A percentile compares a stretch with the other conserved stretches of the same genome.
phyloP scores from a whole-genome alignment of 1,139 yeast species.

The Entelexis paramagnoliae region DNA sequence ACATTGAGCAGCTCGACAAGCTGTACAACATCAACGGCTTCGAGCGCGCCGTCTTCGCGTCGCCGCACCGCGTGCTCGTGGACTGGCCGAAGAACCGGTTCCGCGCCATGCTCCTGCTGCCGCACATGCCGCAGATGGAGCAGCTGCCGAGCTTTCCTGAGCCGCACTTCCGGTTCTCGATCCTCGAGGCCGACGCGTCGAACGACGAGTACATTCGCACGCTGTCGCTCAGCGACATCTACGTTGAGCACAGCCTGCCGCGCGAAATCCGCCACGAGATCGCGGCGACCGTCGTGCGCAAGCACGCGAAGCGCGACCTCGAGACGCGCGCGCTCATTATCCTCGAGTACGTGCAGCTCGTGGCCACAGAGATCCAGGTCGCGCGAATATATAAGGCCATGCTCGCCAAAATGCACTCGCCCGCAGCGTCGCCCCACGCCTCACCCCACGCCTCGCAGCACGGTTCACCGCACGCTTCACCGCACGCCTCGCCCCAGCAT shows the following conservation, averaged over 20 bases:
- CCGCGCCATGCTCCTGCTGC: conserved; percentile 47
- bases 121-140: conserved; percentile 37
- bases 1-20: conserved; percentile 40
- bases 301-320: conserved; percentile 9
- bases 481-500: conserved; percentile 12
- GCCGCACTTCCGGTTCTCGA: conserved; percentile 35
- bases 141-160: conserved; percentile 27
- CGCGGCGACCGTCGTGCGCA: conserved; percentile 31
- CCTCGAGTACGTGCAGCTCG: conserved; percentile 37
- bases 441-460: conserved; percentile 15
- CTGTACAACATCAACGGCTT: conserved; percentile 44
- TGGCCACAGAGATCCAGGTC: conserved; percentile 55
- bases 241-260: conserved; percentile 43
- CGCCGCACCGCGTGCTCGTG: conserved; percentile 51
- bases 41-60: conserved; percentile 36
- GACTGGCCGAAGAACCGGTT: conserved; percentile 59
- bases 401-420: conserved; percentile 14
- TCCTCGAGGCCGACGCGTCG: conserved; percentile 38
- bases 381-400: conserved; percentile 41
- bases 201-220: conserved; percentile 39
- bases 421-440: conserved; percentile 1
- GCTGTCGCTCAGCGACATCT: conserved; percentile 40
- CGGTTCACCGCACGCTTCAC: conserved; percentile 14
- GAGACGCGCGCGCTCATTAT: conserved; percentile 37
- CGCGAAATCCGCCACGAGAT: conserved; percentile 32